Evolutionary conservation across 2,329 filamentous ascomycete genomes (phyloP).

Genomic region (Neofusicoccum cordaticola): DNA sequence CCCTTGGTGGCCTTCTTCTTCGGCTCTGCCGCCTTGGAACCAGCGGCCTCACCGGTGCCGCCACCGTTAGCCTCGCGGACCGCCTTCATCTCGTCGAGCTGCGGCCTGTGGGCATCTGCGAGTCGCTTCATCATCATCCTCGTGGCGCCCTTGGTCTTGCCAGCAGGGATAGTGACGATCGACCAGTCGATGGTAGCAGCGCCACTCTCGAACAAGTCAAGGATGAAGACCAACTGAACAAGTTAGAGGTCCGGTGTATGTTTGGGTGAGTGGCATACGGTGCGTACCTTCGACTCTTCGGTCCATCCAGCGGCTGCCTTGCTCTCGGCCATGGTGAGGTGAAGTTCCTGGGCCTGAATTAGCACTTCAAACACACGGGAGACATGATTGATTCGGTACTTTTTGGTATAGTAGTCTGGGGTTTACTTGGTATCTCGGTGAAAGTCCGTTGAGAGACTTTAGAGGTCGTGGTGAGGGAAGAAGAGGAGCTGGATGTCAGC

Average conservation of each 20-base stretch:
- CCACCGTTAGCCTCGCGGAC: neutral
- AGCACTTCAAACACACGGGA: neutral
- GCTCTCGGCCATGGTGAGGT: neutral
- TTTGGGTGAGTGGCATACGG: too few species aligned
- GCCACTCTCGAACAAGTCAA: neutral
- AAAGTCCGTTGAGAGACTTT: too few species aligned
- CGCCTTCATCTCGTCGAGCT: neutral
- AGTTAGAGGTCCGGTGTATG: neutral
- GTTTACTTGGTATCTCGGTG: too few species aligned
- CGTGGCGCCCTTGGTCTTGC: neutral
- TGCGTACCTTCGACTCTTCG: neutral
- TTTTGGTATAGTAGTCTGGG: too few species aligned
- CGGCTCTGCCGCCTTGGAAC: neutral
- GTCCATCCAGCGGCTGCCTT: neutral
- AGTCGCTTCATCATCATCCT: neutral
- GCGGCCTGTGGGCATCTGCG: neutral
- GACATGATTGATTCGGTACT: too few species aligned
- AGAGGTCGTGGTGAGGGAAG: neutral
- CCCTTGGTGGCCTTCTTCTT: neutral
- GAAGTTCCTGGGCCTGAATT: neutral
- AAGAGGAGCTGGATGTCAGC: neutral
- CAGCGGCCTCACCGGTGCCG: neutral
- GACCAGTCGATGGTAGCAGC: slow-evolving; percentile 1
- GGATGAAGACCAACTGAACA: neutral
- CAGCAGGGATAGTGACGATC: neutral